A percentile compares a stretch with the other conserved stretches of the same genome.
Evolutionary conservation across 352 stramenopile species (phyloP).

Genomic region (Albugo candida): DNA sequence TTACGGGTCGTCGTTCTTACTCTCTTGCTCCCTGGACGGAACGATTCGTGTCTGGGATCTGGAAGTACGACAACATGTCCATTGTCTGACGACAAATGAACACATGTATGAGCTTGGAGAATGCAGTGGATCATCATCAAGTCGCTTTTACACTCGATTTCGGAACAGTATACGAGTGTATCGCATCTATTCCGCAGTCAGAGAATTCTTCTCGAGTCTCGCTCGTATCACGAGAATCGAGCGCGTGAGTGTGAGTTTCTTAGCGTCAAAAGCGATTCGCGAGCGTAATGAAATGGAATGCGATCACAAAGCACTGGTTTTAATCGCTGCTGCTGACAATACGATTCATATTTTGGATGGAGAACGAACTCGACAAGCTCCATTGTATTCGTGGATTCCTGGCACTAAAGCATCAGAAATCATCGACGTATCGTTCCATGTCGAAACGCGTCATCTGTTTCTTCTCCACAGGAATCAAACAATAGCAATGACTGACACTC

Average conservation of each 20-base stretch:
- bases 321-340: conserved; percentile 42
- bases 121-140: conserved; percentile 20
- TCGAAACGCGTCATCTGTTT: conserved; percentile 23
- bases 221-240: conserved; percentile 35
- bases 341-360: conserved; percentile 40
- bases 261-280: background rate
- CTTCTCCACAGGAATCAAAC: conserved; percentile 33
- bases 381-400: conserved; percentile 50
- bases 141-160: conserved; percentile 37
- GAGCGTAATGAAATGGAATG: conserved; percentile 1
- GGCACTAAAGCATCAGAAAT: conserved; percentile 35
- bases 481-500: background rate
- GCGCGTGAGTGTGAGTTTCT: conserved; percentile 11
- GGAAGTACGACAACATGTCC: conserved; percentile 32
- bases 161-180: conserved; percentile 34
- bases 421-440: conserved; percentile 35
- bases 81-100: conserved; percentile 32
- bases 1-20: conserved; percentile 22
- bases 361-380: conserved; percentile 19
- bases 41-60: conserved; percentile 48
- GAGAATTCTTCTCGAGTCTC: conserved; percentile 36
- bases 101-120: conserved; percentile 18
- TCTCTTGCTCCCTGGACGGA: conserved; percentile 53
- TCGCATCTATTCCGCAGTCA: conserved; percentile 41
- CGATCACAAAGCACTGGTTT: conserved; percentile 13